phyloP scores from a whole-genome alignment of 1,139 yeast species.

The Diutina siamensis region DNA sequence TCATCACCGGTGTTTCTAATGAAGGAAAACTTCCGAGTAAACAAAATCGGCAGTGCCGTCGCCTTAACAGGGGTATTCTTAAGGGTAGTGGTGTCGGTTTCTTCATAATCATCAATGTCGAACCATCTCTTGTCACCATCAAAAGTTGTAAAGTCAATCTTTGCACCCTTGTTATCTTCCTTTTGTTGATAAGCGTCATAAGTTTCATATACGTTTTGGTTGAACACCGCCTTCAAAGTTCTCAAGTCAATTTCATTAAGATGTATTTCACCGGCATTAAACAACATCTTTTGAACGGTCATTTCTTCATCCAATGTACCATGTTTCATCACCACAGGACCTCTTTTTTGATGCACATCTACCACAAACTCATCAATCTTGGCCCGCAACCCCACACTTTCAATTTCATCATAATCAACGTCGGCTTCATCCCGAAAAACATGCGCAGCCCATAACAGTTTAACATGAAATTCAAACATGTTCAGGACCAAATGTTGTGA shows the following conservation, averaged over 20 bases:
- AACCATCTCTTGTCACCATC: slow-evolving; percentile 31
- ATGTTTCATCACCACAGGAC: neutral
- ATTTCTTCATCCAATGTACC: slow-evolving; percentile 15
- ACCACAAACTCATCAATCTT: slow-evolving; percentile 29
- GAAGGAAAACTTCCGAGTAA: slow-evolving; percentile 27
- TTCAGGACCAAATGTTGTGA: slow-evolving; percentile 32
- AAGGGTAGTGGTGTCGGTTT: slow-evolving; percentile 23
- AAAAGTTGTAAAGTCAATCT: slow-evolving; percentile 17
- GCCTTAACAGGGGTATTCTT: slow-evolving; percentile 15
- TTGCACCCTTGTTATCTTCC: neutral
- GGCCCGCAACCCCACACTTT: slow-evolving; percentile 31
- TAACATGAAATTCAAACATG: slow-evolving; percentile 28
- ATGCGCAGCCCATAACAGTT: slow-evolving; percentile 30
- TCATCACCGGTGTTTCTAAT: slow-evolving; percentile 20
- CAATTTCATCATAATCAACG: slow-evolving; percentile 13
- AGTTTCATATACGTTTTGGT: slow-evolving; percentile 17
- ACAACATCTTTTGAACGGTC: slow-evolving; percentile 30
- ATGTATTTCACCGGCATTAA: slow-evolving; percentile 32
- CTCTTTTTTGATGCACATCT: slow-evolving; percentile 23
- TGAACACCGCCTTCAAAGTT: slow-evolving; percentile 21
- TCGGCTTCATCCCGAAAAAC: slow-evolving; percentile 19
- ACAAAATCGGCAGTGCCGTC: slow-evolving; percentile 23
- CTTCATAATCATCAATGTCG: slow-evolving; percentile 32
- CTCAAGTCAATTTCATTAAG: slow-evolving; percentile 31
- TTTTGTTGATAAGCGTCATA: neutral